Base-by-base conservation (phyloP, 305 asterid species). In the Caryopteris hybrid region DNA sequence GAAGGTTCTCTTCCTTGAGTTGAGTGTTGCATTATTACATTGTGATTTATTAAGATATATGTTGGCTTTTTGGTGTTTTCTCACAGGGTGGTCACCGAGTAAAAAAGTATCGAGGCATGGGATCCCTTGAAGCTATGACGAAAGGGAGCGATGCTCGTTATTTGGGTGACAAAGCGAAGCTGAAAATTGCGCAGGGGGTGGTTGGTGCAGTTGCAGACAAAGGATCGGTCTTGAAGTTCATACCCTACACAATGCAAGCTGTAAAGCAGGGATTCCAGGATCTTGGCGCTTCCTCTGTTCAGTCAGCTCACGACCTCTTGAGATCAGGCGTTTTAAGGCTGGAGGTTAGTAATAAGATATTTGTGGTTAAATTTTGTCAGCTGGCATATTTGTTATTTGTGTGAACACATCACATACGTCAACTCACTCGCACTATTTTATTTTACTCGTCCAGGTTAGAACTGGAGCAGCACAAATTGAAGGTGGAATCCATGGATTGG, bases 131-230 rank as follows among this genome's bases (percentile, higher is more conserved):
- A 84, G 98, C 98, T 61, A 91, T 91, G 98, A 84, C 81, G 38
- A 88, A 83, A 70, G 99, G 98, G 71, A 94, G 99, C 56, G 99
- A 94, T 74, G 91, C 95, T 39, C 84, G 98, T 31, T 94, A 94
- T 74, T 76, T 94, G 82, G 98, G 98, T 27, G 99, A 94, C 82
- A 85, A 81, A 9, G 85, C 92, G 22, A 91, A 91, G 78, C 64
- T 94, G 77, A 94, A 94, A 78, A 89, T 91, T 71, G 96, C 99
- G 52, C 99, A 94, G 55, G 99, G 97, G 34, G 99, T 94, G n/a
- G 98, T 88, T 27, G 99, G 99, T 41, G 82, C 96, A 7, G 98
- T 94, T 79, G 88, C 86, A 13, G 97, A 91, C 78, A 94, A 91
- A 68, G 99, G 98, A 10, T 91, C 97, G 16, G 81, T 86, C 21